These are phyloP conservation scores for Prunus mume DNA, from an alignment of 306 rosid species.

Conservation along the genomic window DNA sequence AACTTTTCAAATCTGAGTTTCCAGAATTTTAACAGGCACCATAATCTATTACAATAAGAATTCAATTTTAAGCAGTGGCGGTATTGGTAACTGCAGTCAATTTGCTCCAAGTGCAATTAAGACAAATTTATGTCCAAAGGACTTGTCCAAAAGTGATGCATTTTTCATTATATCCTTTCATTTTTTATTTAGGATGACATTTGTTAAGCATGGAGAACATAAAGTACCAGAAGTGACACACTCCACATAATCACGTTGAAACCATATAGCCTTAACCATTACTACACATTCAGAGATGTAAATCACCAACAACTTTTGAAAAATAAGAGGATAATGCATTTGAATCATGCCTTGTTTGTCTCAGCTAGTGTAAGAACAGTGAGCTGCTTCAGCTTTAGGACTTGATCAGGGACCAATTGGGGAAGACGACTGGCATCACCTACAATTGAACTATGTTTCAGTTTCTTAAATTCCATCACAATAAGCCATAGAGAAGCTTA, in stretches of 20 bases:
- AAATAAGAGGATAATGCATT: background rate
- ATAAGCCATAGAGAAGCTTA: background rate
- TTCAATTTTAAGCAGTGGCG: background rate
- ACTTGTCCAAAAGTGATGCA: background rate
- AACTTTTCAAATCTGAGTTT: background rate
- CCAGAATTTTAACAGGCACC: background rate
- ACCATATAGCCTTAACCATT: background rate
- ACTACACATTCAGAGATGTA: slow-evolving; percentile 11
- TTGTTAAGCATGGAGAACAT: background rate
- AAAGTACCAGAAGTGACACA: background rate
- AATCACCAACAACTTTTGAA: background rate
- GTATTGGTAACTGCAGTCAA: background rate
- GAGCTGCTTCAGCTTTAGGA: slow-evolving; percentile 86
- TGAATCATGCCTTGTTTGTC: slow-evolving; percentile 62
- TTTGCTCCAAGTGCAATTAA: background rate
- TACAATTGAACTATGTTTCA: slow-evolving; percentile 22
- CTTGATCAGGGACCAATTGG: slow-evolving; percentile 70
- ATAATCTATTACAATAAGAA: background rate
- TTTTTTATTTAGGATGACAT: background rate
- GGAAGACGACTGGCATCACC: slow-evolving; percentile 64
- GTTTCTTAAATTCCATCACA: slow-evolving; percentile 8
- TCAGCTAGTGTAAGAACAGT: slow-evolving; percentile 98
- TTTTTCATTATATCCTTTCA: background rate
- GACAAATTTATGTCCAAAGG: background rate
- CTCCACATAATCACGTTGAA: background rate